A percentile compares a stretch with the other conserved stretches of the same genome.
phyloP scores from a whole-genome alignment of 148 eudicot genomes.

The Camellia japonica region DNA sequence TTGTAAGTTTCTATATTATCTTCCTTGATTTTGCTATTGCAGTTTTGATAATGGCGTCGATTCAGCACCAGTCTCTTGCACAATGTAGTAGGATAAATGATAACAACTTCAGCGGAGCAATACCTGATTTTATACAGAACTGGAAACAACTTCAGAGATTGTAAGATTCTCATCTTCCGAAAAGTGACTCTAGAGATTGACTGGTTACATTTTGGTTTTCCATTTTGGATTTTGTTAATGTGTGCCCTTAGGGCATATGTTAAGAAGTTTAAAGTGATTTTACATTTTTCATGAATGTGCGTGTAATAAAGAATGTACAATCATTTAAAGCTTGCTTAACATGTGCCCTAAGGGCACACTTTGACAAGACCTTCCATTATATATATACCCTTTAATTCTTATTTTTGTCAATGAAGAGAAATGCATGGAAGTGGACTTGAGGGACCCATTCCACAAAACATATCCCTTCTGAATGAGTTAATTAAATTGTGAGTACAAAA shows the following conservation, averaged over 20 bases:
- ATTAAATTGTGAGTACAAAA: constrained; percentile 50
- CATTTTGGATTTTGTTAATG: too few species aligned
- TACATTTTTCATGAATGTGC: too few species aligned
- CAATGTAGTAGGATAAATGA: constrained; percentile 65
- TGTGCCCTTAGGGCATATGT: too few species aligned
- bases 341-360: too few species aligned
- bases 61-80: constrained; percentile 5
- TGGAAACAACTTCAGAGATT: constrained; percentile 57
- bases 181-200: not conserved
- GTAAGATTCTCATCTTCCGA: constrained; percentile 40
- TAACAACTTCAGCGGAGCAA: constrained; percentile 55
- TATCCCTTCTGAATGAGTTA: constrained; percentile 45
- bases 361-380: too few species aligned
- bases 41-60: not conserved
- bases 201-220: not conserved
- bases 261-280: too few species aligned
- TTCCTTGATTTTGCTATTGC: not conserved
- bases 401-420: constrained; percentile 49
- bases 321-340: too few species aligned
- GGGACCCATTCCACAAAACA: constrained; percentile 63
- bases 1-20: constrained; percentile 40
- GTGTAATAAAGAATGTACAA: too few species aligned
- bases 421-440: constrained; percentile 66
- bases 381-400: not conserved
- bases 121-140: constrained; percentile 58